These are phyloP conservation scores for Aspergillus transmontanensis DNA, from an alignment of 2,329 filamentous ascomycete species.

Conservation along the genomic window DNA sequence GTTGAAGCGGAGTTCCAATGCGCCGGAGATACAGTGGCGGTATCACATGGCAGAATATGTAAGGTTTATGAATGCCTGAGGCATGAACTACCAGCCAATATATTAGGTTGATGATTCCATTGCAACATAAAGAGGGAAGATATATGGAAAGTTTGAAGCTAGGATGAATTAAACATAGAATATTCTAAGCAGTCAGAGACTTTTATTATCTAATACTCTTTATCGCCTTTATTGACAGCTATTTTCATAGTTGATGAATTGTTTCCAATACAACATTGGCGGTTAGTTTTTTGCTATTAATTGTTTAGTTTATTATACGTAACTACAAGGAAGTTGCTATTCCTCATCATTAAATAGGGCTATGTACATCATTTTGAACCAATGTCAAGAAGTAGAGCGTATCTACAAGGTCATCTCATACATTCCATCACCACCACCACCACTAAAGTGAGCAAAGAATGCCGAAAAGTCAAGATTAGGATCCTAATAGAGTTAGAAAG, in stretches of 20 bases:
- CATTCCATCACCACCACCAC: not conserved
- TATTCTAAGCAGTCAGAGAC: not conserved
- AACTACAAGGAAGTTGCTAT: not conserved
- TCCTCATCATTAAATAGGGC: not conserved
- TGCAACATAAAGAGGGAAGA: not conserved
- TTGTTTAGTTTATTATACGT: not conserved
- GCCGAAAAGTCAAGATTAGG: not conserved
- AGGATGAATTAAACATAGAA: not conserved
- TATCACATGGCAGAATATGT: conserved; percentile 5
- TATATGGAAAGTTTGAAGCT: not conserved
- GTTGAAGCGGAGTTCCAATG: conserved; percentile 14
- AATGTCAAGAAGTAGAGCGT: not conserved
- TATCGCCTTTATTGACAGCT: not conserved
- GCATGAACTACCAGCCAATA: not conserved
- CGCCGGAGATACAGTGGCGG: conserved; percentile 14
- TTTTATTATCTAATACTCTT: not conserved
- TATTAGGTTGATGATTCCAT: not conserved
- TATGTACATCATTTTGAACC: not conserved
- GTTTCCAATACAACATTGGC: not conserved
- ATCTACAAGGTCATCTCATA: not conserved
- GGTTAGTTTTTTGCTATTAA: not conserved
- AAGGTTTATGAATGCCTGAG: not conserved
- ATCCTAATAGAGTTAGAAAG: not conserved
- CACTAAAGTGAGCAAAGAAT: not conserved
- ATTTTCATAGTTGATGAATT: not conserved